These are phyloP conservation scores for Gonium pectorale DNA, from an alignment of 139 green algal genomes.

Conservation along the genomic window DNA sequence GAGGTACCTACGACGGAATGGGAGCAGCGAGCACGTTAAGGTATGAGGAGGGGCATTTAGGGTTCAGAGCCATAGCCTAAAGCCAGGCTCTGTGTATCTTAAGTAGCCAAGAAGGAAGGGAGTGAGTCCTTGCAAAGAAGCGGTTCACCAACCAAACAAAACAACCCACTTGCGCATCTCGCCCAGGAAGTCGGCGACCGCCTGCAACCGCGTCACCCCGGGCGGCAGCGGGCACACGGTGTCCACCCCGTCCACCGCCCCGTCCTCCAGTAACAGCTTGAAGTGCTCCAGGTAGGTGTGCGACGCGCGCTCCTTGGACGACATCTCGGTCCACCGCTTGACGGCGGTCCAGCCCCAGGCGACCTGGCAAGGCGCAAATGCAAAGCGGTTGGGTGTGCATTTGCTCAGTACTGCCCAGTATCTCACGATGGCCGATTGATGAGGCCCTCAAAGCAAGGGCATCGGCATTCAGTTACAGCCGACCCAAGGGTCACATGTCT, in stretches of 20 bases:
- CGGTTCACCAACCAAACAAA: too few species aligned
- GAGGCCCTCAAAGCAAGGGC: too few species aligned
- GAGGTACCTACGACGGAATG: conserved; percentile 31
- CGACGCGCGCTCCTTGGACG: not conserved
- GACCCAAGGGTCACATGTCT: conserved; percentile 1
- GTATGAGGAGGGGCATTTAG: too few species aligned
- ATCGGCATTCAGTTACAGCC: too few species aligned
- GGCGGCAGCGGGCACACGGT: conserved; percentile 26
- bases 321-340: conserved; percentile 29
- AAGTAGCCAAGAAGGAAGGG: too few species aligned
- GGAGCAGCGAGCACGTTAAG: too few species aligned
- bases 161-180: conserved; percentile 25
- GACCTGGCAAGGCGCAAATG: not conserved
- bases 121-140: too few species aligned
- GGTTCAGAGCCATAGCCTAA: too few species aligned
- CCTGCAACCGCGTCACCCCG: conserved; percentile 23
- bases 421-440: too few species aligned
- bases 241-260: conserved; percentile 11
- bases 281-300: conserved; percentile 33
- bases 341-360: conserved; percentile 32
- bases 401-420: too few species aligned
- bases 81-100: too few species aligned
- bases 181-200: conserved; percentile 27
- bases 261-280: conserved; percentile 35
- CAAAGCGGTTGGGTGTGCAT: too few species aligned